Evolutionary conservation across 2,329 filamentous ascomycete genomes (phyloP), one percentile per base, ranked within the genome.

Genomic region (Aureobasidium subglaciale): DNA sequence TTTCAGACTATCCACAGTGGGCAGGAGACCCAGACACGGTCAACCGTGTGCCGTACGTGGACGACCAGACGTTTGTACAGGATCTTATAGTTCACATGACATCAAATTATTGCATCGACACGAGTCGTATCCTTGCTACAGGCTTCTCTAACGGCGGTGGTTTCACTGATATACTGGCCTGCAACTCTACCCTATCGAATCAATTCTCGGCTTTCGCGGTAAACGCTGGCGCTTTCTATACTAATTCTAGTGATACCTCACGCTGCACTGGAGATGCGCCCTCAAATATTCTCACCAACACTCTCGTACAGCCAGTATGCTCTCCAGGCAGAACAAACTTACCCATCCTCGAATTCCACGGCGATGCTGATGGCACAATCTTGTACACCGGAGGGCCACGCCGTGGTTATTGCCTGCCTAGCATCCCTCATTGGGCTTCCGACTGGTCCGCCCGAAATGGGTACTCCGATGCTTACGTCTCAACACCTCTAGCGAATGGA

Each of bases 61-160:
- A 74, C 57, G 75, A 78, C 55, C 63, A 75, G 2, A 64, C 62
- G 13, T 77, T 77, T 60, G 72, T 68, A 11, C 58, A 70, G 5
- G 71, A 73, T 53, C 65, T 78, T 15, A 61, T 75, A 35, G 62
- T 67, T 16, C 58, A 71, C 24, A 58, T 78, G 48, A 48, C 29
- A 9, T 37, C n/a, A 45, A 56, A 15, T 54, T 75, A 74, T 61
- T 79, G 75, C 59, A 68, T 79, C 58, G 73, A 78, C 57, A 61
- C 65, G 2, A 64, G 63, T 1, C 71, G 70, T 6, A 68, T 79
- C 37, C 78, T 76, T 56, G 70, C 70, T 3, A 67, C 69, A 0
- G 76, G 75, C 37, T 79, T 81, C 59, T 82, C 72, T 60, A 80
- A 82, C 41, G 79, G 78, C 4, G 80, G 76, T 2, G 79, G 73